A percentile compares a stretch with the other conserved stretches of the same genome.
Evolutionary conservation across 179 eudicot genomes (phyloP).

Genomic region (Carnegiea gigantea): DNA sequence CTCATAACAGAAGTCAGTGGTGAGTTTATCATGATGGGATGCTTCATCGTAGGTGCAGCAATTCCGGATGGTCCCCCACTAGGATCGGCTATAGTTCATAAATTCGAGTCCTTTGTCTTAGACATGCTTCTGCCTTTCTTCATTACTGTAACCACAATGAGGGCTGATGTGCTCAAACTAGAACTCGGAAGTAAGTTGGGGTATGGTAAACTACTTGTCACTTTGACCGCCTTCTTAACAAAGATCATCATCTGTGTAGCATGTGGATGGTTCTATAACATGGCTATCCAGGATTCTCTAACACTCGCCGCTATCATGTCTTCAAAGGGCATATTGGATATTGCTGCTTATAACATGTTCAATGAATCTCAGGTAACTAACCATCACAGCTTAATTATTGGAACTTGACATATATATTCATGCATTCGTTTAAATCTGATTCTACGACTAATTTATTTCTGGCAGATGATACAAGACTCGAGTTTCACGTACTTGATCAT

Average conservation of each 20-base stretch:
- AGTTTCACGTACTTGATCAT: conserved; percentile 33
- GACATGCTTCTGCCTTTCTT: conserved; percentile 44
- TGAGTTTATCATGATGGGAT: conserved; percentile 35
- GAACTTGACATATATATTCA: too few relatives aligned
- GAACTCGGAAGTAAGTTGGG: neutral
- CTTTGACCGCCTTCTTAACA: conserved; percentile 1
- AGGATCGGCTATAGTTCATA: conserved; percentile 51
- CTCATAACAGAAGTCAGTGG: conserved; percentile 30
- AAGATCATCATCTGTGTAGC: conserved; percentile 33
- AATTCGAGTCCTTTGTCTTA: conserved; percentile 43
- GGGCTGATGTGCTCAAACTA: conserved; percentile 24
- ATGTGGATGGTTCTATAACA: conserved; percentile 34
- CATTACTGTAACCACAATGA: conserved; percentile 39
- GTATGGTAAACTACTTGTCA: conserved; percentile 7
- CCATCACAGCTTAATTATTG: too few relatives aligned
- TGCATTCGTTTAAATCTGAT: too few relatives aligned
- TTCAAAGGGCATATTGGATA: conserved; percentile 53
- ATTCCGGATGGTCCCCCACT: conserved; percentile 78
- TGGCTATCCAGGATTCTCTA: conserved; percentile 42
- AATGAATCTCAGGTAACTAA: conserved; percentile 15
- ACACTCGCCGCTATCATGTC: conserved; percentile 53
- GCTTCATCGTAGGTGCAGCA: conserved; percentile 41
- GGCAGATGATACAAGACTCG: conserved; percentile 25
- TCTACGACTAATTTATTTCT: too few relatives aligned
- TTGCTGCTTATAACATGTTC: conserved; percentile 31